Evolutionary conservation across 2,329 filamentous ascomycete genomes (phyloP).

Genomic region (Pseudogymnoascus sp.): DNA sequence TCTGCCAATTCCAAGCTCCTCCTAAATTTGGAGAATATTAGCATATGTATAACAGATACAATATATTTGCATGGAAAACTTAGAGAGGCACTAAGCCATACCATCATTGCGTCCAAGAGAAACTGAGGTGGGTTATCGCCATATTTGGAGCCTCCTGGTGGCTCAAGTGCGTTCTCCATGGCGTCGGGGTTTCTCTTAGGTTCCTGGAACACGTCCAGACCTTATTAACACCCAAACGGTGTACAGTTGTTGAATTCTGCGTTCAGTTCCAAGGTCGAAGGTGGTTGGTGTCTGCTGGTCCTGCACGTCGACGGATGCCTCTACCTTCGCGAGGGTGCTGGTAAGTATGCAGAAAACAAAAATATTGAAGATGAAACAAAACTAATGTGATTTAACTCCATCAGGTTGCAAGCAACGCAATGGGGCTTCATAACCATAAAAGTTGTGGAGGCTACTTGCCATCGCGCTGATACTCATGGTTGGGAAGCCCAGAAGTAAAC

Average conservation of each 20-base stretch:
- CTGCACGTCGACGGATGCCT: not conserved
- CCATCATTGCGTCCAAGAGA: not conserved
- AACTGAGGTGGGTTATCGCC: not conserved
- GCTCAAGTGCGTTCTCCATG: not conserved
- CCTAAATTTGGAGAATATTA: conserved; percentile 14
- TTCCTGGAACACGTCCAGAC: no score
- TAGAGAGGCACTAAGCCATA: not conserved
- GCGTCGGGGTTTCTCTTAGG: not conserved
- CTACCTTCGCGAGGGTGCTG: not conserved
- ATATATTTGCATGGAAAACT: no score
- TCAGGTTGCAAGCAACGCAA: not conserved
- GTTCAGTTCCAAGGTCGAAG: no score
- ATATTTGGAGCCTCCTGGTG: not conserved
- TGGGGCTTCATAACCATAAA: not conserved
- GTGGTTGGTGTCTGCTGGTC: not conserved
- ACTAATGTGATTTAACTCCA: not conserved
- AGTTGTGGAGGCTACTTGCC: not conserved
- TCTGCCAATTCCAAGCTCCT: conserved; percentile 25
- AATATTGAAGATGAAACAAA: not conserved
- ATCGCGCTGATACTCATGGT: not conserved
- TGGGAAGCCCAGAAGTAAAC: not conserved
- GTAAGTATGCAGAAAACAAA: not conserved
- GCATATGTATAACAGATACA: not conserved
- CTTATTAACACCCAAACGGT: not conserved
- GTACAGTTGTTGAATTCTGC: not conserved